Evolutionary conservation across 352 stramenopile species (phyloP), one percentile per base, ranked within the genome.

Genomic region (Albugo candida): DNA sequence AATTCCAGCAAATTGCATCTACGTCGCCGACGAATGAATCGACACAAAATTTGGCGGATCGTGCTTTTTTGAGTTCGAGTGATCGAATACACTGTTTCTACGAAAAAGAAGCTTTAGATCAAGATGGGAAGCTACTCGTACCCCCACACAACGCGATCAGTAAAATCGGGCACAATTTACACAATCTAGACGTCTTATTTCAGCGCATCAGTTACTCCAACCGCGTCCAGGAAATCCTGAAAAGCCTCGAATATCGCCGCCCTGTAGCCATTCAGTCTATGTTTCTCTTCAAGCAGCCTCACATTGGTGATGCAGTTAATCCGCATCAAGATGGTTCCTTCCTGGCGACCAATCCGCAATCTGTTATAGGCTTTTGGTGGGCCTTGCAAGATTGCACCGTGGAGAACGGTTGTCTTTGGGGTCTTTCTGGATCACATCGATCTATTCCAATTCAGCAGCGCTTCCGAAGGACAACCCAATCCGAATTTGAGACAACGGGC

Each of bases 201-300:
- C 54, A 77, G 41, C 54, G 67, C 2, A 92, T 97, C 45, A 83
- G 73, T 36, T 81, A 80, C 55, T 89, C 78, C 6, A 18, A 60
- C 0, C 65, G 85, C 47, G 70, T 97, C 13, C 36, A 70, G 20
- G 60, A 42, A 34, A 79, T 96, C 12, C 58, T 85, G 45, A 60
- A 69, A 46, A 86, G 81, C 18, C 68, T 98, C 18, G 70, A 74
- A 2, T 97, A 92, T 58, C 53, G 67, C 37, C 67, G 89, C 27
- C 89, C 93, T 1, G 69, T 95, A 27, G 69, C 92, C 1, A 87
- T 94, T 45, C 88, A 97, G 58, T 92, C 66, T 44, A 98, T 98
- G 93, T 98, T 97, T 63, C 97, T 97, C 60, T 96, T 97, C 68
- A 98, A 98, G 61, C 83, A 96, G 59, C 78, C 83, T 16, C 70